A percentile compares a stretch with the other conserved stretches of the same genome.
phyloP scores from a whole-genome alignment of 352 stramenopile genomes.

The Phytophthora foliorum region DNA sequence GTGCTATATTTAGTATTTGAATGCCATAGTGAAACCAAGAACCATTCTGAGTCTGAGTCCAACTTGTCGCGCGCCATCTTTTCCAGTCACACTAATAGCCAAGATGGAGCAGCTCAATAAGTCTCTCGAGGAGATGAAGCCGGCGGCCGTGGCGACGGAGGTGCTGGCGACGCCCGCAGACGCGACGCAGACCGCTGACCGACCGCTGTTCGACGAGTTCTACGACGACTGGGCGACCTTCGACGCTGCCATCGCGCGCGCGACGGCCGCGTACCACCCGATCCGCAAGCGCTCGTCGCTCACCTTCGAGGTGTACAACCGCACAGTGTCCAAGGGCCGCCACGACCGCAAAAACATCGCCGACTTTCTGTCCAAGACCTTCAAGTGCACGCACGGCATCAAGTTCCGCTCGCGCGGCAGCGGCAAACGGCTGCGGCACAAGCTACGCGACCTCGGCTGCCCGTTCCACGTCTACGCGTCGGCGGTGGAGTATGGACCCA shows the following conservation, averaged over 20 bases:
- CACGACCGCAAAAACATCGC: constrained; percentile 80
- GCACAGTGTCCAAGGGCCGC: constrained; percentile 85
- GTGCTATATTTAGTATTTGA: not conserved
- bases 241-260: constrained; percentile 65
- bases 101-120: constrained; percentile 35
- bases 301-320: constrained; percentile 90
- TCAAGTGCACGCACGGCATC: constrained; percentile 88
- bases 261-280: constrained; percentile 74
- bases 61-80: constrained; percentile 7
- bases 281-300: constrained; percentile 87
- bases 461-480: constrained; percentile 86
- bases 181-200: not conserved
- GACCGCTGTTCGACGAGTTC: constrained; percentile 73
- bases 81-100: not conserved
- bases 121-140: constrained; percentile 37
- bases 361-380: constrained; percentile 85
- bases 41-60: constrained; percentile 13
- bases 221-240: constrained; percentile 84
- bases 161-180: constrained; percentile 8
- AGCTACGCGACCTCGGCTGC: constrained; percentile 76
- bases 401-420: constrained; percentile 82
- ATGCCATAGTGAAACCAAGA: constrained; percentile 16
- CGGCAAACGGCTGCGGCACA: constrained; percentile 75
- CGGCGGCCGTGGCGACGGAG: not conserved
- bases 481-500: constrained; percentile 64